phyloP scores from a whole-genome alignment of 129 eudicot species.

The Tagetes patula region DNA sequence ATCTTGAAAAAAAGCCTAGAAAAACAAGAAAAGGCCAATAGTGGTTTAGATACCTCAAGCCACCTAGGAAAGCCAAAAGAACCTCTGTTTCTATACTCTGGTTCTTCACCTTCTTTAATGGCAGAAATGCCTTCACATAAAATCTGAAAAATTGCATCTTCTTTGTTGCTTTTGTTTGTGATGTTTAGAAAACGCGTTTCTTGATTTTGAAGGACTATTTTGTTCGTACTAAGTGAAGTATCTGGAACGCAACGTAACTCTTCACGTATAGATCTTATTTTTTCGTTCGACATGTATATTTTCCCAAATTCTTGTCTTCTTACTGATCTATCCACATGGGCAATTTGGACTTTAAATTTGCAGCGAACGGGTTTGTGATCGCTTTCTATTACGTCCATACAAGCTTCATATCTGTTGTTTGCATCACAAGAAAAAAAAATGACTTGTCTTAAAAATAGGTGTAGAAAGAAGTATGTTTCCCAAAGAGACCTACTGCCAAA shows the following conservation, averaged over 20 bases:
- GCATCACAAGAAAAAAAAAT: background rate
- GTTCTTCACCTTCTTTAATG: slow-evolving; percentile 50
- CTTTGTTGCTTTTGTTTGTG: slow-evolving; percentile 57
- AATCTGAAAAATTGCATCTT: slow-evolving; percentile 55
- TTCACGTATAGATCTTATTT: slow-evolving; percentile 45
- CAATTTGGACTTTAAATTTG: slow-evolving; percentile 67
- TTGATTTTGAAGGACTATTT: slow-evolving; percentile 63
- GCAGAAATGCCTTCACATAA: slow-evolving; percentile 67
- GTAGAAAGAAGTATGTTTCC: slow-evolving; percentile 5
- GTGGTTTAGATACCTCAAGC: slow-evolving; percentile 70
- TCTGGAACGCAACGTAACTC: slow-evolving; percentile 66
- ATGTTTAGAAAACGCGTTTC: slow-evolving; percentile 50
- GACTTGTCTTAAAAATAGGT: background rate
- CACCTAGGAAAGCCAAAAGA: slow-evolving; percentile 89
- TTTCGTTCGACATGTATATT: slow-evolving; percentile 48
- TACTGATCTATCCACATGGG: slow-evolving; percentile 86
- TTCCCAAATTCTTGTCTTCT: slow-evolving; percentile 86
- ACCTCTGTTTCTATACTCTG: slow-evolving; percentile 64
- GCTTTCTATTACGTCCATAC: slow-evolving; percentile 96
- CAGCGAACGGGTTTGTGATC: slow-evolving; percentile 97
- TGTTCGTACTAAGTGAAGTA: slow-evolving; percentile 47
- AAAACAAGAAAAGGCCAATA: background rate
- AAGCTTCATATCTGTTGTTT: slow-evolving; percentile 70
- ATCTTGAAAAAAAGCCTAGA: background rate
- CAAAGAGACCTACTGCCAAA: slow-evolving; percentile 59